Evolutionary conservation across 2,329 filamentous ascomycete species (phyloP), one percentile per base, ranked within the genome.

Genomic region (Aspergillus clavatus): DNA sequence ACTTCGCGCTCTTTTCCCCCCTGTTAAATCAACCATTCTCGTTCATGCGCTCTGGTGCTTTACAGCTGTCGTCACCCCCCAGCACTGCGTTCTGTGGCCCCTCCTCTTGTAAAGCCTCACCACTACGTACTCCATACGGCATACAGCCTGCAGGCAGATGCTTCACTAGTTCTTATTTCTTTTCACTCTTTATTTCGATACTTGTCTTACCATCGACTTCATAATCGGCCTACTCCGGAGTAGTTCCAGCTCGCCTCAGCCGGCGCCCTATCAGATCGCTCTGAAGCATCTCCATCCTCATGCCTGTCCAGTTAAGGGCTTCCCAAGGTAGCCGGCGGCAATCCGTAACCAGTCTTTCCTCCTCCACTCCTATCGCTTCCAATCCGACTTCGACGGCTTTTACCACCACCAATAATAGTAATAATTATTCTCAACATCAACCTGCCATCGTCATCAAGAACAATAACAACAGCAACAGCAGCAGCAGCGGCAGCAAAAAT

Each of bases 391-490:
- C 38, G 38, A 18, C 48, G 40, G 24, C 46, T 43, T 42, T 47
- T 51, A 51, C 55, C 50, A 52, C 55, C 38, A 43, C 43, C 10
- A 55, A 48, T 46, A 52, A 55, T 28, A 28, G 12, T 28, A 28
- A 28, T 28, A 28, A 53, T 52, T 54, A 44, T 49, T 40, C 37
- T 53, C 58, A 50, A 56, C 61, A 12, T 43, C 52, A 11, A 28
- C 53, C 48, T 40, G 39, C 52, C 48, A 53, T 46, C 47, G 48
- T 48, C 14, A 49, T 49, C 29, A 45, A 44, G 40, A 52, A 60
- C 48, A n/a, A n/a, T n/a, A n/a, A n/a, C n/a, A n/a, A n/a, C n/a
- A n/a, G n/a, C n/a, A n/a, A n/a, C n/a, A n/a, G n/a, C n/a, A n/a
- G n/a, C n/a, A n/a, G n/a, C n/a, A n/a, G n/a, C n/a, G n/a, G n/a